Evolutionary conservation across 2,329 filamentous ascomycete species (phyloP).

Genomic region (Annulohypoxylon truncatum): DNA sequence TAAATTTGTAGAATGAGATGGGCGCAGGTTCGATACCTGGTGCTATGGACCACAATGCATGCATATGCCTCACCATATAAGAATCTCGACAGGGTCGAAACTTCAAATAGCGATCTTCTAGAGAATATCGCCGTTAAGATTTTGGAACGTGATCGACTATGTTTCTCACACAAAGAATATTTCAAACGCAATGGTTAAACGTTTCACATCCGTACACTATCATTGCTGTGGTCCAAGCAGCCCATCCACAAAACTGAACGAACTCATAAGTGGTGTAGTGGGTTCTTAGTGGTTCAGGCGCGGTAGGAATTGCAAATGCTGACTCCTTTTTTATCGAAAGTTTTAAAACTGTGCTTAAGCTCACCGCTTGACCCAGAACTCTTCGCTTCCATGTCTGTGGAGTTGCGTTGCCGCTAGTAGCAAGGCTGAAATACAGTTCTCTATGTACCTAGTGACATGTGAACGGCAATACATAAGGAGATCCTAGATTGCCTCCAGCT

Average conservation of each 20-base stretch:
- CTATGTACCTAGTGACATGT: background rate
- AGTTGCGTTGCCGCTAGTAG: background rate
- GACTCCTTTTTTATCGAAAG: background rate
- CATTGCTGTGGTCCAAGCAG: background rate
- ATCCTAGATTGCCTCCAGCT: background rate
- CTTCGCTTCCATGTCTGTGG: background rate
- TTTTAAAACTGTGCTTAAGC: background rate
- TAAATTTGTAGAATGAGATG: background rate
- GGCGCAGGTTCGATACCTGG: background rate
- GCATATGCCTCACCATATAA: background rate
- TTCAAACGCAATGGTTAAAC: background rate
- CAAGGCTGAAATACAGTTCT: background rate
- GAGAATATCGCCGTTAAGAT: background rate
- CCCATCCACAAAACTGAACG: background rate
- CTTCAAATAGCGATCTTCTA: background rate
- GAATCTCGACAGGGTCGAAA: background rate
- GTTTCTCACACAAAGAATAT: background rate
- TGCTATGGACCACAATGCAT: background rate
- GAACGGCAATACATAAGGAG: background rate
- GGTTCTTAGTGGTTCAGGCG: background rate
- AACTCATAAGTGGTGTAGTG: background rate
- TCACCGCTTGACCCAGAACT: slow-evolving; percentile 11
- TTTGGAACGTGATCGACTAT: background rate
- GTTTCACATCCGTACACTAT: background rate
- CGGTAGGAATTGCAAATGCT: background rate